Conservation (phyloP, 2,329 filamentous ascomycete species). For the Fusarium chlamydosporum region DNA sequence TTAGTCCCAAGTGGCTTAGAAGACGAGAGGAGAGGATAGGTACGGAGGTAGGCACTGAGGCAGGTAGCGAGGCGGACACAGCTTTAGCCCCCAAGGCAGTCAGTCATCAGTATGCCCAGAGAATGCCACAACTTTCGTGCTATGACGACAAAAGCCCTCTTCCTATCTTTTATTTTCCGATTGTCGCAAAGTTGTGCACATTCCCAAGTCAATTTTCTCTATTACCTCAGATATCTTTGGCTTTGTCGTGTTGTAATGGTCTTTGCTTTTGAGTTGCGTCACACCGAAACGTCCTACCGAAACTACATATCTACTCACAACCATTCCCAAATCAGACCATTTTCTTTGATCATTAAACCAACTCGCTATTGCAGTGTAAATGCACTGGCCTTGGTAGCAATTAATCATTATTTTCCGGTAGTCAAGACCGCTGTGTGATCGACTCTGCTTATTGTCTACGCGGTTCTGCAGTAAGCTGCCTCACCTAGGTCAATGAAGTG, state of each 20-base stretch:
- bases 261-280: constrained; percentile 24
- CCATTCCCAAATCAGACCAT: constrained; percentile 1
- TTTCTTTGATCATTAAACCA: neutral
- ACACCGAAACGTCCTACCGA: constrained; percentile 16
- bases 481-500: neutral
- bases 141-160: neutral
- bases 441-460: neutral
- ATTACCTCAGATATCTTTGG: neutral
- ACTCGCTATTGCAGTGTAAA: too few relatives aligned
- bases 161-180: neutral
- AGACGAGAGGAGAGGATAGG: too few relatives aligned
- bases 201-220: neutral
- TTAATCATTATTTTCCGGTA: neutral
- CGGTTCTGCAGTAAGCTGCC: neutral
- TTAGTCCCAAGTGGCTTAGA: constrained; percentile 38
- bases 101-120: neutral
- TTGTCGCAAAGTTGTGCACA: neutral
- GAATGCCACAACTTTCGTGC: neutral
- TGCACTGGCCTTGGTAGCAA: neutral
- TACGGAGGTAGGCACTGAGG: constrained; percentile 12
- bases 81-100: constrained; percentile 25
- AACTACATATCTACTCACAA: neutral
- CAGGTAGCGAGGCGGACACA: constrained; percentile 52
- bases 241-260: neutral
- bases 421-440: neutral